Percentiles rank a stretch among this genome's conserved stretches.
Evolutionary conservation across 2,329 filamentous ascomycete genomes (phyloP).

Genomic region (Trichoderma hamatum): DNA sequence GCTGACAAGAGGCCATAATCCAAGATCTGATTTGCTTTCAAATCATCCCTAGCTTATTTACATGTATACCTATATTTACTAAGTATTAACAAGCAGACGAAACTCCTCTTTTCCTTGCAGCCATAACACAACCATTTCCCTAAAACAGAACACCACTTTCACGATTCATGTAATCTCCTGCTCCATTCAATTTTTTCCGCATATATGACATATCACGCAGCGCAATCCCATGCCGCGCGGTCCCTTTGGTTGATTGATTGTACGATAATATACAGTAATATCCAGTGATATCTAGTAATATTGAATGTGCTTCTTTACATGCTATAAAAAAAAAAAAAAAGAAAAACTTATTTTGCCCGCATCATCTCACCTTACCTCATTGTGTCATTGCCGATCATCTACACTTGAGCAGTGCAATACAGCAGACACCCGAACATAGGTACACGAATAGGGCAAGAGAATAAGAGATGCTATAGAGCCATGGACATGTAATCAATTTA

Average conservation of each 20-base stretch:
- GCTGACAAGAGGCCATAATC: background rate
- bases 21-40: background rate
- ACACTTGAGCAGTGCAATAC: background rate
- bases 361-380: background rate
- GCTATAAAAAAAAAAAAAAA: too few relatives aligned
- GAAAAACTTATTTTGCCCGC: background rate
- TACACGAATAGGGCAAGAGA: background rate
- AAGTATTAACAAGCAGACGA: background rate
- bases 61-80: background rate
- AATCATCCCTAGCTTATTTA: background rate
- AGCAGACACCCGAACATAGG: background rate
- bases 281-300: too few relatives aligned
- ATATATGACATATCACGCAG: slow-evolving; percentile 30
- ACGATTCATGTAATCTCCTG: background rate
- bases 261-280: background rate
- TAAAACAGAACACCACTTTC: slow-evolving; percentile 3
- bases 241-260: background rate
- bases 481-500: slow-evolving; percentile 6
- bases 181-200: slow-evolving; percentile 12
- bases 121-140: slow-evolving; percentile 2
- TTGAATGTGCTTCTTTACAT: background rate
- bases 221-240: background rate
- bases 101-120: background rate
- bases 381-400: background rate
- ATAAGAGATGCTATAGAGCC: background rate